Evolutionary conservation across 2,329 filamentous ascomycete genomes (phyloP), one percentile per base, ranked within the genome.

Genomic region (Proliferodiscus dingleyae): DNA sequence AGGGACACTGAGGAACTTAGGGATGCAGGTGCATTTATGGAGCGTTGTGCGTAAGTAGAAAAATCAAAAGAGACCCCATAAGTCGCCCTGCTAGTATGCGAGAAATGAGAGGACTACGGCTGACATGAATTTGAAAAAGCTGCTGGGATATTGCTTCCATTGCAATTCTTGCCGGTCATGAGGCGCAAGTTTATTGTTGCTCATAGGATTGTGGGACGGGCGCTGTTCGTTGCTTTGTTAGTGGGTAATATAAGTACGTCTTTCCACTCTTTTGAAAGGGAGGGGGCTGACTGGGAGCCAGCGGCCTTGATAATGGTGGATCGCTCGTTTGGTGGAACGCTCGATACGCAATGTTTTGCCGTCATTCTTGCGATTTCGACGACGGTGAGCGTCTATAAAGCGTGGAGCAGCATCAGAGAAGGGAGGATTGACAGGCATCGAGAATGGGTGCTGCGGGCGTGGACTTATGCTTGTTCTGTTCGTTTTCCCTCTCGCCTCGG

Each of bases 41-140:
- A 46, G 41, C 39, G 50, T 52, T 23, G 32, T 52, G 33, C 50
- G 50, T 50, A 24, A n/a, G n/a, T n/a, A n/a, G n/a, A n/a, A n/a
- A n/a, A n/a, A n/a, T n/a, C n/a, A n/a, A n/a, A n/a, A n/a, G n/a
- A n/a, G n/a, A n/a, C n/a, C n/a, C n/a, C n/a, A n/a, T n/a, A n/a
- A n/a, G n/a, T n/a, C n/a, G n/a, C n/a, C n/a, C n/a, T n/a, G n/a
- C n/a, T n/a, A n/a, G n/a, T n/a, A n/a, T n/a, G n/a, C n/a, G n/a
- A n/a, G n/a, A n/a, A n/a, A n/a, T n/a, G n/a, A n/a, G n/a, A n/a
- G n/a, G n/a, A n/a, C n/a, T n/a, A n/a, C n/a, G n/a, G n/a, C n/a
- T 37, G 32, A 38, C 8, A 38, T 18, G 37, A n/a, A n/a, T n/a
- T n/a, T n/a, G n/a, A n/a, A n/a, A n/a, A 2, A 52, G 50, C 50